Base-by-base conservation (phyloP, 176 grass and related monocot genomes). In the Chloris gayana region DNA sequence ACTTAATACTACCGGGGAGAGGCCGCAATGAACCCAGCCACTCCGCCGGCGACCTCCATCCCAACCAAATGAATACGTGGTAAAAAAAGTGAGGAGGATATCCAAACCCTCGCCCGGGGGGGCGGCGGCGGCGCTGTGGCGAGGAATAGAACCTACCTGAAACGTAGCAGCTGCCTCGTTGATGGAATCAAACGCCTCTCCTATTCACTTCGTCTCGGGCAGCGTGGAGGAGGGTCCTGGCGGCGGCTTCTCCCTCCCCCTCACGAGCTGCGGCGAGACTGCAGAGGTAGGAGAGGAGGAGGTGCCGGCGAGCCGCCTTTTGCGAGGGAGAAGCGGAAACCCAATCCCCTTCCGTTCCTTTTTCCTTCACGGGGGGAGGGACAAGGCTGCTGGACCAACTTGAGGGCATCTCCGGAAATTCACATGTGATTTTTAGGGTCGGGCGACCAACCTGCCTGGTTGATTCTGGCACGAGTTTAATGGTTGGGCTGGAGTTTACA, bases 261-360 rank as follows among this genome's bases (percentile, higher is more conserved):
- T 19, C 68, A 6, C 9, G 57, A 30, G 47, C 27, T 47, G 54
- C 68, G 59, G 59, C 39, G 24, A 46, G 51, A 19, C 22, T 51
- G 33, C 31, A 39, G 46, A 68, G 46, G 22, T 38, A 22, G 12
- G 45, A 68, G 47, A 24, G 31, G 50, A 8, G 51, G 17, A 65
- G 41, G 26, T 25, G 79, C 34, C 59, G 80, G 69, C 69, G 26
- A 18, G 79, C 34, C 59, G 80, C 80, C 69, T 82, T 82, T 63
- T 32, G 64, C 26, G 77, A 69, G 33, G 33, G 77, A 18, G 64
- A 38, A 39, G 14, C 31, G 41, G 77, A 18, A 21, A 21, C 49
- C 77, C 64, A 69, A 80, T 69, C 77, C 64, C 33, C 33, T 69
- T 14, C 33, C 17, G 5, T 0, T 2, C 6, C 10, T 57, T 57